Percentiles rank a stretch among this genome's conserved stretches.
Conservation (phyloP, 306 rosid species). For the Alnus glutinosa region DNA sequence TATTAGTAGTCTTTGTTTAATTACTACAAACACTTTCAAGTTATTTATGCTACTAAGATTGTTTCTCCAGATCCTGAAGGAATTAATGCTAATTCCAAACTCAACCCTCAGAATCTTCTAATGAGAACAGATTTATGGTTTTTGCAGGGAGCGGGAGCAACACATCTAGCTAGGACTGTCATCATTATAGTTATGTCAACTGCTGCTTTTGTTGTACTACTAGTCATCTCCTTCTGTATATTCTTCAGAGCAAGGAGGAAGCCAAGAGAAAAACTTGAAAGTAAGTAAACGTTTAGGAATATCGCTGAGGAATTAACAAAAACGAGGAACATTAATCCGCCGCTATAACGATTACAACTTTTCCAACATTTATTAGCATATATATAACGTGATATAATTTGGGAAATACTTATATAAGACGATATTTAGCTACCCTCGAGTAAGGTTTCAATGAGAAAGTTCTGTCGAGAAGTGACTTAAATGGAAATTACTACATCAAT, state of each 20-base stretch:
- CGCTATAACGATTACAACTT: no score
- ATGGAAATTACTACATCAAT: no score
- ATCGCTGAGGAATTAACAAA: no score
- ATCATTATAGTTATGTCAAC: constrained; percentile 26
- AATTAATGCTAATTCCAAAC: not conserved
- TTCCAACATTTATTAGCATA: no score
- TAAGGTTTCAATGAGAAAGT: no score
- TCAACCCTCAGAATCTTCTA: not conserved
- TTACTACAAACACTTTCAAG: not conserved
- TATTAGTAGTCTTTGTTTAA: not conserved
- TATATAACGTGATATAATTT: no score
- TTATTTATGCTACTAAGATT: no score
- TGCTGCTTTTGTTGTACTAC: constrained; percentile 4
- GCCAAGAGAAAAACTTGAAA: not conserved
- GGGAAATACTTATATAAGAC: no score
- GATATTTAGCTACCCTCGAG: no score
- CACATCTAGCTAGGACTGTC: constrained; percentile 7
- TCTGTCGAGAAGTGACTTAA: not conserved
- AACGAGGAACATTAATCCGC: no score
- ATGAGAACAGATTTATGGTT: not conserved
- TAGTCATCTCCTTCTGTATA: constrained; percentile 24
- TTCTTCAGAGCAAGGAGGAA: constrained; percentile 22
- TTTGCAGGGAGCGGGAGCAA: constrained; percentile 41
- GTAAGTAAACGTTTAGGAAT: constrained; percentile 31
- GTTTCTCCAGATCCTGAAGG: no score